phyloP scores from a whole-genome alignment of 1,284 basidiomycete species.

The Apiotrichum porosum region DNA sequence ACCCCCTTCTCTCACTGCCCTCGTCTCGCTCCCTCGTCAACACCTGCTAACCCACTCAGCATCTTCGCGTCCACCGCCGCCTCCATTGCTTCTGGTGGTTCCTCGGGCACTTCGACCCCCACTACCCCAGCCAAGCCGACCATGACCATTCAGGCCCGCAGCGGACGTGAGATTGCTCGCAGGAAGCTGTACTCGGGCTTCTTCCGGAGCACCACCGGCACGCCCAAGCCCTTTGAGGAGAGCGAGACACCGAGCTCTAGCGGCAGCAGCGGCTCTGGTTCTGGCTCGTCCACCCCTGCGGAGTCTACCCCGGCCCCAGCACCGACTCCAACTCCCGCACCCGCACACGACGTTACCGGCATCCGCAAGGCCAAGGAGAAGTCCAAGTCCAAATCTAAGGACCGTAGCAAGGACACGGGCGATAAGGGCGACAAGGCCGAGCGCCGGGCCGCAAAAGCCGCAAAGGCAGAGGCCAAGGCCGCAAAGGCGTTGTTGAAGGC shows the following conservation, averaged over 20 bases:
- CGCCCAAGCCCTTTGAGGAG: slow-evolving; percentile 11
- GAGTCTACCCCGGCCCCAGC: background rate
- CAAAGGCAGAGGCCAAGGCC: slow-evolving; percentile 18
- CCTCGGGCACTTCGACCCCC: slow-evolving; percentile 25
- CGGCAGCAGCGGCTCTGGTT: background rate
- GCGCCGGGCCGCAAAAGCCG: slow-evolving; percentile 20
- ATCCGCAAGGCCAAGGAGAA: background rate
- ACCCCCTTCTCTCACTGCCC: no score
- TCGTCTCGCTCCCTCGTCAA: no score
- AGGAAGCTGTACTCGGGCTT: slow-evolving; percentile 72
- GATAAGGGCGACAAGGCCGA: slow-evolving; percentile 10
- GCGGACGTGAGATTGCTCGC: slow-evolving; percentile 72
- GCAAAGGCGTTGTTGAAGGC: slow-evolving; percentile 14
- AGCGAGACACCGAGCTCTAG: background rate
- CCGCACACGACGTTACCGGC: slow-evolving; percentile 1
- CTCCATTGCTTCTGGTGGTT: slow-evolving; percentile 58
- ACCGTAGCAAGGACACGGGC: slow-evolving; percentile 3
- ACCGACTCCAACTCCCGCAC: background rate
- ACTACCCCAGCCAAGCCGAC: slow-evolving; percentile 32
- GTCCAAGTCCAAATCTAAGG: slow-evolving; percentile 5
- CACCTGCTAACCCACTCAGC: slow-evolving; percentile 49
- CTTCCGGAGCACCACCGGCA: slow-evolving; percentile 64
- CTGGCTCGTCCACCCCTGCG: background rate
- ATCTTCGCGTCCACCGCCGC: slow-evolving; percentile 71
- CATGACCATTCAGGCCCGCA: slow-evolving; percentile 58